phyloP scores from a whole-genome alignment of 176 grass and related monocot species.

The Thalia dealbata region DNA sequence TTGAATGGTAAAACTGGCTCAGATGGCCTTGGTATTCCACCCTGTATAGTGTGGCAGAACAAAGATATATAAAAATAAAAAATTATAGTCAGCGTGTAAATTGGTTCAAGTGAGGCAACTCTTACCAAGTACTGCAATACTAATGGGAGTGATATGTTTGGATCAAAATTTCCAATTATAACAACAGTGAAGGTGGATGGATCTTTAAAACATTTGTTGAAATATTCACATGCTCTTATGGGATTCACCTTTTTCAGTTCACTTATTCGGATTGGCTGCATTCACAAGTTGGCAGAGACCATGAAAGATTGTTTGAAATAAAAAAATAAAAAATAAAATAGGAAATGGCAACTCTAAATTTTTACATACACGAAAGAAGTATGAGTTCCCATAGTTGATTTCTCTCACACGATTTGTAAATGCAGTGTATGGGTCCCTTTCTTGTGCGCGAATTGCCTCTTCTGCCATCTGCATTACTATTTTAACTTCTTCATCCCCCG shows the following conservation, averaged over 20 bases:
- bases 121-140: constrained; percentile 92
- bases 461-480: constrained; percentile 99
- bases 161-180: constrained; percentile 86
- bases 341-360: not conserved
- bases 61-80: constrained; percentile 22
- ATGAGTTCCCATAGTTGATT: constrained; percentile 97
- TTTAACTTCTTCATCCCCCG: constrained; percentile 95
- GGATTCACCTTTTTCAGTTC: constrained; percentile 96
- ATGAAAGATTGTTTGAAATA: not conserved
- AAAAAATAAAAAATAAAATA: constrained; percentile 3
- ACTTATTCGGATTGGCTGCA: constrained; percentile 91
- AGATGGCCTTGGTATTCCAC: constrained; percentile 72
- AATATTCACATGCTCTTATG: constrained; percentile 89
- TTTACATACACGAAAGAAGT: constrained; percentile 77
- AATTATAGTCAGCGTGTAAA: constrained; percentile 6
- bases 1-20: constrained; percentile 59
- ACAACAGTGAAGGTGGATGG: constrained; percentile 88
- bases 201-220: constrained; percentile 80
- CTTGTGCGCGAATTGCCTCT: constrained; percentile 99
- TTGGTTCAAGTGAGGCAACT: constrained; percentile 2
- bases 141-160: constrained; percentile 59
- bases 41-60: constrained; percentile 39
- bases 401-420: constrained; percentile 87
- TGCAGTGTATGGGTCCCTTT: constrained; percentile 94
- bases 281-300: not conserved